These are phyloP conservation scores for Nannochloropsis oceanica DNA, from an alignment of 108 stramenopile species.

Conservation along the genomic window DNA sequence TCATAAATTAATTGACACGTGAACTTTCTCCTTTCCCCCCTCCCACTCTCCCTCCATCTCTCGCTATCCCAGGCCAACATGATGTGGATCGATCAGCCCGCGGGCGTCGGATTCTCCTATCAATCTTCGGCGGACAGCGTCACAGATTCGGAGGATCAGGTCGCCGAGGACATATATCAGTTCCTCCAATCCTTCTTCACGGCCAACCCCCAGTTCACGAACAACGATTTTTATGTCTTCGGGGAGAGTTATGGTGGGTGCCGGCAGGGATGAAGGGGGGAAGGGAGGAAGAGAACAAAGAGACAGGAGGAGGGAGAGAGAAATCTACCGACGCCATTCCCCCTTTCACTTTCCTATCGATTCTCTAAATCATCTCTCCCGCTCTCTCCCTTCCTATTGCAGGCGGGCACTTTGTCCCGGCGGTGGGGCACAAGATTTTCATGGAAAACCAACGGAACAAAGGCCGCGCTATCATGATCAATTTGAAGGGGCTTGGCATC, in stretches of 20 bases:
- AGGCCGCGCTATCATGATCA: conserved; percentile 45
- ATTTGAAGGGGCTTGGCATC: conserved; percentile 70
- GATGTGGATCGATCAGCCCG: conserved; percentile 91
- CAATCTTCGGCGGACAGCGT: conserved; percentile 57
- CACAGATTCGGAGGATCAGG: conserved; percentile 53
- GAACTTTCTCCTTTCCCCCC: background rate
- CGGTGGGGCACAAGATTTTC: conserved; percentile 58
- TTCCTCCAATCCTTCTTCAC: conserved; percentile 81
- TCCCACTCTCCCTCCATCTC: background rate
- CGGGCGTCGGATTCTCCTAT: conserved; percentile 89
- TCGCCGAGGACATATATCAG: conserved; percentile 79
- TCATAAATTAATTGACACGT: background rate
- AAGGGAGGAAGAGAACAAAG: no score
- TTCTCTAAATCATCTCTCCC: no score
- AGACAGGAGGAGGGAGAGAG: no score
- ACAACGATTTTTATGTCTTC: conserved; percentile 39
- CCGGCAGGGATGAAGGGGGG: no score
- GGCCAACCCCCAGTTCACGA: conserved; percentile 57
- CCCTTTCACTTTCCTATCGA: no score
- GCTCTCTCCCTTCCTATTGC: background rate
- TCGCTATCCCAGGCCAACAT: conserved; percentile 62
- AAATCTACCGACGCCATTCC: no score
- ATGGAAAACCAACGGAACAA: conserved; percentile 43
- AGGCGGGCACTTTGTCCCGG: conserved; percentile 85
- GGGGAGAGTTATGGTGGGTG: conserved; percentile 52